Percentiles rank a stretch among this genome's conserved stretches.
Conservation (phyloP, 495 filamentous ascomycete genomes). For the Hyaloscypha variabilis region DNA sequence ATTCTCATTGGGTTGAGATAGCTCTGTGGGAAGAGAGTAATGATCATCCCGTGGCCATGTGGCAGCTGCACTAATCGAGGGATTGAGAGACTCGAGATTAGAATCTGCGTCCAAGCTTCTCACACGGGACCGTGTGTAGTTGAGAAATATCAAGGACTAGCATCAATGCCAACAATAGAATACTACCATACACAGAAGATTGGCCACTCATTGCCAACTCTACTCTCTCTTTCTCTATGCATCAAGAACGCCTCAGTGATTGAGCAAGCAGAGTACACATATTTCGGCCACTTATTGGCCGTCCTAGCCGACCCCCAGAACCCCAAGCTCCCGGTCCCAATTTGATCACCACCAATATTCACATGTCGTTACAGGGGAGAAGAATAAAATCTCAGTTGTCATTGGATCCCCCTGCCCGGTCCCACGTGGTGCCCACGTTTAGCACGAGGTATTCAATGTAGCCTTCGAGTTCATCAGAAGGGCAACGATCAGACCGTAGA, state of each 20-base stretch:
- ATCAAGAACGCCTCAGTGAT: constrained; percentile 30
- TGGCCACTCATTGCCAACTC: constrained; percentile 24
- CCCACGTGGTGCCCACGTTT: constrained; percentile 12
- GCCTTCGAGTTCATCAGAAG: constrained; percentile 97
- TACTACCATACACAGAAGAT: constrained; percentile 33
- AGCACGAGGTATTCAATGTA: constrained; percentile 43
- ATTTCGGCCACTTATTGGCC: constrained; percentile 22
- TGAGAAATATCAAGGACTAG: constrained; percentile 15
- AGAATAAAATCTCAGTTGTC: constrained; percentile 26
- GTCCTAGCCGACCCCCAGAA: constrained; percentile 7
- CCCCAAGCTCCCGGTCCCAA: constrained; percentile 13
- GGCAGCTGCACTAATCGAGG: neutral
- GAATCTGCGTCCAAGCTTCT: neutral
- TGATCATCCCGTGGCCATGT: neutral
- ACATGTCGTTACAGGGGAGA: constrained; percentile 25
- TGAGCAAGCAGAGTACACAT: constrained; percentile 34
- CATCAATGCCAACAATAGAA: constrained; percentile 31
- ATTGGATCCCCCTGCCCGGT: constrained; percentile 16
- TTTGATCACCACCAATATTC: constrained; percentile 27
- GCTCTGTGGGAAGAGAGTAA: neutral
- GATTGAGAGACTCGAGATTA: neutral
- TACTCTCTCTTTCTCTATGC: constrained; percentile 36
- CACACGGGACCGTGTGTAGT: neutral
- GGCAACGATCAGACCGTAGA: constrained; percentile 97
- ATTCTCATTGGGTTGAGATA: neutral